Base-by-base conservation (phyloP, 1,284 basidiomycete genomes). In the Papiliotrema nemorosa region DNA sequence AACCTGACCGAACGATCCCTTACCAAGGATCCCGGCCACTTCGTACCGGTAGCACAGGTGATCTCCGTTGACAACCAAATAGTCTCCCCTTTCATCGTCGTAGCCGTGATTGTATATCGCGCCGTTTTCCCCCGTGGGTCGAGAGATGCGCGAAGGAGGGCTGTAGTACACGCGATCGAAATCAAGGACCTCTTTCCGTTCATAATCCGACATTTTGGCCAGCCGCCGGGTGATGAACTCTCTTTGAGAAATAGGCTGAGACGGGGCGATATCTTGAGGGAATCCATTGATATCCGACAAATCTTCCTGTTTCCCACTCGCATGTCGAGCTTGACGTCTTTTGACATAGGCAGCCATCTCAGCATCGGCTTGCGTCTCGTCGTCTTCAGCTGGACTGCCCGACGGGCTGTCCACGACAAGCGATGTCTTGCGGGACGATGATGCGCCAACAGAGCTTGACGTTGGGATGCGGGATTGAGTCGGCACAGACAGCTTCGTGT, bases 1-100 rank as follows among this genome's bases (percentile, higher is more conserved):
- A 14, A 99, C 96, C 70, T 98, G 96, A 14, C 96, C 96, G 61
- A 99, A 99, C 7, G 94, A 97, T 24, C 96, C 96, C 74, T 98
- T 97, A 36, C 96, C 96, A 25, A 98, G 82, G 2, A 89, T 86
- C 61, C 88, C 89, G 47, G 91, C 80, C 52, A 98, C 80, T 75
- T 98, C 93, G 73, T 98, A 99, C 13, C 96, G 88, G 74, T 89
- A 99, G 34, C 88, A 88, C 45, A 99, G 81, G 75, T 99, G 96
- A 72, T 99, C 96, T 52, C 84, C 85, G 53, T 84, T 82, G 56
- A 96, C 83, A 47, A 98, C 85, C 7, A 87, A 83, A 66, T 98
- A 99, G 76, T 99, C 96, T 29, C 96, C 96, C 20, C 96, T 86
- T 41, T 99, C 96, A 70, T 99, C 96, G 69, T 99, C 96, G 66